Evolutionary conservation across 768 basidiomycete species (phyloP), one percentile per base, ranked within the genome.

Genomic region (Boletus speciosus): DNA sequence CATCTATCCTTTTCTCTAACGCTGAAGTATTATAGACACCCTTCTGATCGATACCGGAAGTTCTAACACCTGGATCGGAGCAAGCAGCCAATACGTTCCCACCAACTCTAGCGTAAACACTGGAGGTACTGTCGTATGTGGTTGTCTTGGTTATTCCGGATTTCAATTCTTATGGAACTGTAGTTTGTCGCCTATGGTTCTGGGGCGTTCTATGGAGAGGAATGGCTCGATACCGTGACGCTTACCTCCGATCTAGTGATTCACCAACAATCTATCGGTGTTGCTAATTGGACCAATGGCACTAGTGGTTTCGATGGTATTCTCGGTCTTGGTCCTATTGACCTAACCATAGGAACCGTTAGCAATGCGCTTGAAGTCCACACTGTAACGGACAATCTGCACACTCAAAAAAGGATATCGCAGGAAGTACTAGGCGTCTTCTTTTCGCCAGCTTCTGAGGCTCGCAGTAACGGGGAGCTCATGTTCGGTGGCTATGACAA

Each of bases 291-390:
- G 1, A n/a, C 66, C 15, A 1, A 29, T 2, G 74, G 72, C 23
- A 65, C 71, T 38, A 37, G 47, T 5, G 68, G 61, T 9, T 61
- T 74, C 14, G 75, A 78, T 47, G 77, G 77, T 12, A 67, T 78
- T 45, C 67, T 78, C 12, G 59, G 76, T 58, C 32, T 62, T 27
- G 69, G 75, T 8, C 76, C 76, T 5, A 42, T 52, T 4, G 66
- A 60, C 39, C 54, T 77, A 41, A 75, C 75, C 0, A 32, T 53
- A 2, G 64, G 62, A 43, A 65, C 63, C 7, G 51, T 70, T 11
- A 46, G 27, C n/a, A 52, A 52, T 31, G 23, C 39, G 6, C 35
- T 15, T 6, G 9, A 42, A 7, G 58, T 73, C 35, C 68, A 69
- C 2, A 76, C 75, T 6, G 69, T 75, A 9, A 62, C 57, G 9